These are phyloP conservation scores for Mortierella sp. DNA, from an alignment of 371 early-diverging fungal genomes.

Conservation along the genomic window DNA sequence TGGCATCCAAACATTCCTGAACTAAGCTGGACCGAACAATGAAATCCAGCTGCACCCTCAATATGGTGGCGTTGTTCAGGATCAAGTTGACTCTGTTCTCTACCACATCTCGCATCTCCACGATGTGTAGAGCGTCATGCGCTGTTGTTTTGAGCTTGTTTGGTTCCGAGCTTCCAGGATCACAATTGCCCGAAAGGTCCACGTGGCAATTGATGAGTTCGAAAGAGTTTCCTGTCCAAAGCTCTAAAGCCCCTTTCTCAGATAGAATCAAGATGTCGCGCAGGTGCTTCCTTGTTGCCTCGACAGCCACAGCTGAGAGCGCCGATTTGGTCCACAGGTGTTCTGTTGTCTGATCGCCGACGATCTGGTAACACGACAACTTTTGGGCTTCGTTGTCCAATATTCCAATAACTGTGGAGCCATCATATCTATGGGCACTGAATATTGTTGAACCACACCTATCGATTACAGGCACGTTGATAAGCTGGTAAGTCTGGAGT, in stretches of 20 bases:
- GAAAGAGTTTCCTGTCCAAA: constrained; percentile 55
- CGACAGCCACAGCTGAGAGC: constrained; percentile 55
- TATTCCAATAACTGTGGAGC: constrained; percentile 54
- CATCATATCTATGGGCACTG: constrained; percentile 18
- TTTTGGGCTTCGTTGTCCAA: constrained; percentile 41
- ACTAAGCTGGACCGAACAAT: constrained; percentile 57
- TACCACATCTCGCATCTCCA: constrained; percentile 58
- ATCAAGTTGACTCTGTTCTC: constrained; percentile 59
- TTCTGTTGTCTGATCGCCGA: constrained; percentile 13
- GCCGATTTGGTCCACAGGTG: constrained; percentile 51
- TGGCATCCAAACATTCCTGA: constrained; percentile 57
- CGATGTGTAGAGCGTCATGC: neutral
- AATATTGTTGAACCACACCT: constrained; percentile 23
- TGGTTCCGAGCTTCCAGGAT: constrained; percentile 4
- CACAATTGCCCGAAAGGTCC: constrained; percentile 3
- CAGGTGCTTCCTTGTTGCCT: constrained; percentile 56
- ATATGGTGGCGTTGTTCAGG: constrained; percentile 33
- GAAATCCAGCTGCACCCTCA: constrained; percentile 56
- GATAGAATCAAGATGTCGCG: constrained; percentile 56
- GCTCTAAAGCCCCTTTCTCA: constrained; percentile 25
- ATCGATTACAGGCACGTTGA: neutral
- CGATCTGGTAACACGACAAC: constrained; percentile 29
- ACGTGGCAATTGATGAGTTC: constrained; percentile 32
- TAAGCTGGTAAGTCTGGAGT: too few species aligned
- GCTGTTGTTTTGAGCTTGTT: neutral